Evolutionary conservation across 2,329 filamentous ascomycete species (phyloP), one percentile per base, ranked within the genome.

Genomic region (Colletotrichum shisoi): DNA sequence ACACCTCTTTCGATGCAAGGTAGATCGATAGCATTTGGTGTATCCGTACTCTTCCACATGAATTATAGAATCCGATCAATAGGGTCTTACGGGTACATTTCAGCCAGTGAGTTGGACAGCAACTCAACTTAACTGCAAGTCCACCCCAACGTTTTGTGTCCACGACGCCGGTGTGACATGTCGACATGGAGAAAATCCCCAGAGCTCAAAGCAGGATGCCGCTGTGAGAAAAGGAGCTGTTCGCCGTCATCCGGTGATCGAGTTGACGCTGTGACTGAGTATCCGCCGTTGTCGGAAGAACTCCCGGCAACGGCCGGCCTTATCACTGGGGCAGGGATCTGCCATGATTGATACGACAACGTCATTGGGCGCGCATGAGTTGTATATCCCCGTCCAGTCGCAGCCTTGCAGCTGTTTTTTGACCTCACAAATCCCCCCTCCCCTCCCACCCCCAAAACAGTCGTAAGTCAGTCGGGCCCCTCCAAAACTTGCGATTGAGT

Each of bases 401-500:
- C 57, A 68, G 66, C 66, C 66, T 68, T 62, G 66, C 66, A 68
- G 60, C 34, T 21, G 27, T 39, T 67, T 65, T 68, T 68, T 57
- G 57, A 68, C 66, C 62, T 68, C 57, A 67, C 62, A 66, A 68
- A 68, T 21, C 37, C 31, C 57, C 62, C 65, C 58, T 40, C 34
- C 21, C 21, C 57, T 57, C 45, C 51, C 63, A 67, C 21, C 57
- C 62, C 45, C 51, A 67, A 67, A 68, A 56, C 57, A 56, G 65
- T 65, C 61, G 64, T 54, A 64, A 63, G 62, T 49, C 56, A 34
- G 45, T 62, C 48, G 61, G 54, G 65, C 65, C 62, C 56, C 61
- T 68, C 65, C 65, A 68, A 62, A 60, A 40, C 61, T 52, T 65
- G 65, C 56, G 65, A 68, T 68, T 68, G 66, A 68, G 66, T 67